phyloP scores from a whole-genome alignment of 164 flowering plant species.

The Echeveria elegans region DNA sequence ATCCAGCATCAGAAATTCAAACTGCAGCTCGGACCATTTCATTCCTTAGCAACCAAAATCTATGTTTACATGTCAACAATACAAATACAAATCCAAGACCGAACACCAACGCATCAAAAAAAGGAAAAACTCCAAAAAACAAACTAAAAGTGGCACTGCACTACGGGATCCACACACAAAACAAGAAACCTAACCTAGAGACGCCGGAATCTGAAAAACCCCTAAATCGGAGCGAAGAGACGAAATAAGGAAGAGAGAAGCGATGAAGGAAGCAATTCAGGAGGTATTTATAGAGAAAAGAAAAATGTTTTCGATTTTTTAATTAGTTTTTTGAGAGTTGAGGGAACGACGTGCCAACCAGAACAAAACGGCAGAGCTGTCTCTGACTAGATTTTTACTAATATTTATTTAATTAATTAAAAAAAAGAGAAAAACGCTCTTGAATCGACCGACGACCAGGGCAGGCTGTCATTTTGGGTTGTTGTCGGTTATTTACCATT shows the following conservation, averaged over 20 bases:
- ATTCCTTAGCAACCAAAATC: too few relatives aligned
- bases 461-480: neutral
- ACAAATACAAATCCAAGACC: too few relatives aligned
- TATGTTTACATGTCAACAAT: too few relatives aligned
- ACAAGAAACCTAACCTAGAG: neutral
- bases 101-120: too few relatives aligned
- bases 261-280: neutral
- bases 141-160: too few relatives aligned
- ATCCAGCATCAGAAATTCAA: too few relatives aligned
- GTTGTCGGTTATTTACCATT: neutral
- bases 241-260: neutral
- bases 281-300: conserved; percentile 6
- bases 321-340: neutral
- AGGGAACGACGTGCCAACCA: neutral
- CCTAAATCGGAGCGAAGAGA: neutral
- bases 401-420: too few relatives aligned
- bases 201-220: conserved; percentile 5
- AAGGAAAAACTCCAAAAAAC: neutral
- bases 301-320: neutral
- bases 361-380: neutral
- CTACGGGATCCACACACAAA: neutral
- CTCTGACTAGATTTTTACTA: neutral
- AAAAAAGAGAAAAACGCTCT: neutral
- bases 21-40: too few relatives aligned
- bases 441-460: conserved; percentile 1